These are phyloP conservation scores for Phytophthora pluvialis DNA, from an alignment of 352 stramenopile genomes.

Conservation along the genomic window DNA sequence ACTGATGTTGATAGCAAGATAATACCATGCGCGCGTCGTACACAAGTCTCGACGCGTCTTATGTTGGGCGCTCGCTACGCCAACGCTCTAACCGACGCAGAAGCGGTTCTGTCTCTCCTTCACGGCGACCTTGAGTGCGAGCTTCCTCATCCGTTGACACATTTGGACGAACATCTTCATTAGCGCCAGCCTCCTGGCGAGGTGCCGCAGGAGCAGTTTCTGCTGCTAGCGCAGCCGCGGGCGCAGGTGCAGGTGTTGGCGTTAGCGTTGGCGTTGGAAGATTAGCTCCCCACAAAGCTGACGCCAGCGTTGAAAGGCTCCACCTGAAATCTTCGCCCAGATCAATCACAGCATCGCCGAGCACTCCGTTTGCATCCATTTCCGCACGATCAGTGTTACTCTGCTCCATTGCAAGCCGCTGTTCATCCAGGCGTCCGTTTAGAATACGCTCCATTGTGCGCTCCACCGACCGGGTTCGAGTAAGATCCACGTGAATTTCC, in stretches of 20 bases:
- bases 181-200: conserved; percentile 14
- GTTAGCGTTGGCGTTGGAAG: background rate
- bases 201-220: background rate
- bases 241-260: background rate
- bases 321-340: conserved; percentile 46
- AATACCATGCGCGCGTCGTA: background rate
- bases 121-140: background rate
- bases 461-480: conserved; percentile 62
- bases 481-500: conserved; percentile 61
- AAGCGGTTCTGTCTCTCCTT: conserved; percentile 29
- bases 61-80: conserved; percentile 4
- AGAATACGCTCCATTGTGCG: conserved; percentile 80
- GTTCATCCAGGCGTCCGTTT: conserved; percentile 52
- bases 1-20: conserved; percentile 1
- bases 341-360: conserved; percentile 46
- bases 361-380: conserved; percentile 31
- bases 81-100: conserved; percentile 21
- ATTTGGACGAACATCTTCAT: conserved; percentile 1
- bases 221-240: too few species aligned
- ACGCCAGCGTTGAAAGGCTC: conserved; percentile 47
- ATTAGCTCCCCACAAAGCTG: conserved; percentile 35
- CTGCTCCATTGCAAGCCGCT: conserved; percentile 36
- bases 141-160: background rate
- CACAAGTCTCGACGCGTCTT: too few species aligned
- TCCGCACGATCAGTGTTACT: conserved; percentile 23